Conservation (phyloP, 2,329 filamentous ascomycete species). For the Scedosporium minutisporum region DNA sequence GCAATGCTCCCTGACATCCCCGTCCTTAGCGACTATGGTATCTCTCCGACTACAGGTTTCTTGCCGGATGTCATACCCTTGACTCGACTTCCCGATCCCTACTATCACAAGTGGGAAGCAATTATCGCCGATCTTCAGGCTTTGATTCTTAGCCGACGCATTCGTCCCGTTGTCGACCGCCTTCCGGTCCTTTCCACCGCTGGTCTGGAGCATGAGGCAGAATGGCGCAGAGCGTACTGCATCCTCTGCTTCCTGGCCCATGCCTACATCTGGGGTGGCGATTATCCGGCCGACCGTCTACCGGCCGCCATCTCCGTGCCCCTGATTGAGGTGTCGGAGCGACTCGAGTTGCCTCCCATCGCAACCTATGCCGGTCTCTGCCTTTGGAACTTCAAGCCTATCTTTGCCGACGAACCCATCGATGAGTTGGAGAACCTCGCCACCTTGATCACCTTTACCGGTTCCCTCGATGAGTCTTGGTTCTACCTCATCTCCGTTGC, state of each 20-base stretch:
- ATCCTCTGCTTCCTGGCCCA: constrained; percentile 86
- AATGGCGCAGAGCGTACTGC: constrained; percentile 91
- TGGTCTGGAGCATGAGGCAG: constrained; percentile 69
- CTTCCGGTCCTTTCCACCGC: constrained; percentile 77
- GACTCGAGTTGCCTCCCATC: constrained; percentile 80
- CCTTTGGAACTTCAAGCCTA: constrained; percentile 93
- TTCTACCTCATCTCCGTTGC: constrained; percentile 95
- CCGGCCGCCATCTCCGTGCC: constrained; percentile 78
- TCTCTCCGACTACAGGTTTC: constrained; percentile 74
- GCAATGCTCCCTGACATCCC: constrained; percentile 53
- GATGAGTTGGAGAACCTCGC: constrained; percentile 81
- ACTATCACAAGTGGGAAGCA: constrained; percentile 93
- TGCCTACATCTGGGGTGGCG: constrained; percentile 93
- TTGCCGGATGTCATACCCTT: constrained; percentile 74
- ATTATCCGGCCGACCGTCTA: constrained; percentile 66
- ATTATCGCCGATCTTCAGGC: constrained; percentile 78
- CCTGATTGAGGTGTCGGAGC: constrained; percentile 64
- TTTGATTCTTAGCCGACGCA: constrained; percentile 72
- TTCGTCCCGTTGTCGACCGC: constrained; percentile 69
- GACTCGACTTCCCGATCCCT: constrained; percentile 71
- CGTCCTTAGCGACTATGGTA: constrained; percentile 65
- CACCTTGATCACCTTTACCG: constrained; percentile 83
- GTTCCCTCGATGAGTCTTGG: constrained; percentile 94
- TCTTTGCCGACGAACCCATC: constrained; percentile 74
- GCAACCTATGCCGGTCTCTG: constrained; percentile 88